Percentiles rank a stretch among this genome's conserved stretches.
phyloP scores from a whole-genome alignment of 2,329 filamentous ascomycete species.

The Neophaeococcomyces aloes region DNA sequence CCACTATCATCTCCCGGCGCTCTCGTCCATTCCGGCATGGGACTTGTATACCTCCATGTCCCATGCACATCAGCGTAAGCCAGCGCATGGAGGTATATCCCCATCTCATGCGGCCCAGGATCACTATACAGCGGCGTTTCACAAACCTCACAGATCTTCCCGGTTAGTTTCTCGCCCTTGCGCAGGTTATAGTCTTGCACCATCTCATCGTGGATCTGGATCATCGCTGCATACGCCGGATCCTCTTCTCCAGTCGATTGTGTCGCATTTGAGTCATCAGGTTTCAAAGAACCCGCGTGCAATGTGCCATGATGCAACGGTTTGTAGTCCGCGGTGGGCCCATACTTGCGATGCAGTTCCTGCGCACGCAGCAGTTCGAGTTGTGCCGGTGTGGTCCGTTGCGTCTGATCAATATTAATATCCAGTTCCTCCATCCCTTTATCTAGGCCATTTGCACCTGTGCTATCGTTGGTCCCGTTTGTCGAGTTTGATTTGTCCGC shows the following conservation, averaged over 20 bases:
- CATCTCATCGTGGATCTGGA: slow-evolving; percentile 58
- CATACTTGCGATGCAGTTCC: slow-evolving; percentile 23
- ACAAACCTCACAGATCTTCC: slow-evolving; percentile 68
- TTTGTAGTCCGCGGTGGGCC: slow-evolving; percentile 26
- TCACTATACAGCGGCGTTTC: slow-evolving; percentile 86
- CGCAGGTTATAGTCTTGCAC: slow-evolving; percentile 80
- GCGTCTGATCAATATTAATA: slow-evolving; percentile 16
- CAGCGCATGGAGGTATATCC: slow-evolving; percentile 85
- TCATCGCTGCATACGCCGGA: slow-evolving; percentile 14
- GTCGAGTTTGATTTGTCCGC: slow-evolving; percentile 12
- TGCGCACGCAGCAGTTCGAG: slow-evolving; percentile 11
- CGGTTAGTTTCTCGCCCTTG: slow-evolving; percentile 89
- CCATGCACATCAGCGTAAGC: slow-evolving; percentile 78
- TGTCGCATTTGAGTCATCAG: slow-evolving; percentile 7
- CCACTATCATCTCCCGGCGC: slow-evolving; percentile 63
- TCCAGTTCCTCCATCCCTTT: slow-evolving; percentile 23
- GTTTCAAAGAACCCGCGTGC: slow-evolving; percentile 20
- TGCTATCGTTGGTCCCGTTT: neutral
- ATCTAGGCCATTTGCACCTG: neutral
- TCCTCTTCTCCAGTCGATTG: slow-evolving; percentile 10
- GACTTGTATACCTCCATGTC: slow-evolving; percentile 76
- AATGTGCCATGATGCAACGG: slow-evolving; percentile 33
- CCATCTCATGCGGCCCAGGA: slow-evolving; percentile 78
- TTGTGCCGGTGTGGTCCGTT: slow-evolving; percentile 20
- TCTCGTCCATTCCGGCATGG: slow-evolving; percentile 74